Evolutionary conservation across 169 alveolate genomes (phyloP).

Genomic region (Cryptosporidium tyzzeri): DNA sequence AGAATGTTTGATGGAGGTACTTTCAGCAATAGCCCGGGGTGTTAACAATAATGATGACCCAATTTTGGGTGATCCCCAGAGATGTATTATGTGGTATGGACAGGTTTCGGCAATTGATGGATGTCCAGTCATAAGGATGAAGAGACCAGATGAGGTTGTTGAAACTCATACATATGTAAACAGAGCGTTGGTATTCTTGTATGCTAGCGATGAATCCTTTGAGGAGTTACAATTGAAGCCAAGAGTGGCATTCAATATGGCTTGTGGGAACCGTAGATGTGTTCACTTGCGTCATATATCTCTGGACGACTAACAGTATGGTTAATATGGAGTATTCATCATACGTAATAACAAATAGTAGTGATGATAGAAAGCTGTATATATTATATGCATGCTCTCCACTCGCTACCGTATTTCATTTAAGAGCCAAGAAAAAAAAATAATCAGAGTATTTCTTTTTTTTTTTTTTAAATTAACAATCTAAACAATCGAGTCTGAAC

Average conservation of each 20-base stretch:
- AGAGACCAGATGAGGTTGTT: slow-evolving; percentile 85
- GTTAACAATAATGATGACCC: slow-evolving; percentile 89
- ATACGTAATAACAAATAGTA: not conserved
- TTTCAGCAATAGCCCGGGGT: slow-evolving; percentile 85
- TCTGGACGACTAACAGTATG: slow-evolving; percentile 81
- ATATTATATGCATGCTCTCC: not conserved
- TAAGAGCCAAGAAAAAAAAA: not conserved
- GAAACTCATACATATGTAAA: slow-evolving; percentile 89
- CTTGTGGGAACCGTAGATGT: slow-evolving; percentile 90
- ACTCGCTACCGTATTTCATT: not conserved
- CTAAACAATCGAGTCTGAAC: not conserved
- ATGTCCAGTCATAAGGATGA: slow-evolving; percentile 88
- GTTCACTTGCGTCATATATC: slow-evolving; percentile 91
- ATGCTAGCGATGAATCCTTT: slow-evolving; percentile 90
- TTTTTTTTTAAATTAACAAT: no score
- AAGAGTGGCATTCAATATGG: slow-evolving; percentile 90
- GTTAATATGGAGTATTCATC: not conserved
- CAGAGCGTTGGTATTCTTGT: slow-evolving; percentile 90
- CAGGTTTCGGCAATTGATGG: slow-evolving; percentile 85
- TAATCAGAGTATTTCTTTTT: no score
- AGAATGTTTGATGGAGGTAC: slow-evolving; percentile 84
- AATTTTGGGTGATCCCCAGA: slow-evolving; percentile 88
- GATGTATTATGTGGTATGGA: slow-evolving; percentile 92
- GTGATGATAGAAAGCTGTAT: slow-evolving; percentile 13
- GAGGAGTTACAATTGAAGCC: slow-evolving; percentile 88